Base-by-base conservation (phyloP, 106 monocot species). In the Hemerocallis citrina region DNA sequence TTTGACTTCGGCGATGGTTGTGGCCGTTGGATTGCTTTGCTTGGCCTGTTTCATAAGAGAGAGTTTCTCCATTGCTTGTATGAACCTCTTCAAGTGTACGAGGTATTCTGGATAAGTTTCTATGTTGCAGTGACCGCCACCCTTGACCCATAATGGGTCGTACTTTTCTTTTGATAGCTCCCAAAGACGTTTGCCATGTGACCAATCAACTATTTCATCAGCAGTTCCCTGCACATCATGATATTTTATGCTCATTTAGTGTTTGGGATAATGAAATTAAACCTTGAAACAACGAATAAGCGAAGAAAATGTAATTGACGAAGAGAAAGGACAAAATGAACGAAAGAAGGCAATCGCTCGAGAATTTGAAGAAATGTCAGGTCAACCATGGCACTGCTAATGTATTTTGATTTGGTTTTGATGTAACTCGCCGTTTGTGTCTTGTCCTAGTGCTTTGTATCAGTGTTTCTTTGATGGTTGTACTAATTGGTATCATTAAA, bases 51-150 rank as follows among this genome's bases (percentile, higher is more conserved):
- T 83, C 1, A 45, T 49, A 23, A 69, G 37, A 6, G 72, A 42
- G 54, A 72, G 77, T 57, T 86, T 89, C 72, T 94, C 94, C 94
- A 94, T 89, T 21, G 80, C 68, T 19, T 62, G 23, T 42, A 89
- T 74, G 56, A 86, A 95, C 44, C 81, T 89, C n/a, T 76, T 62
- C 58, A 95, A 44, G 44, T 95, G 89, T 62, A 77, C 89, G 68
- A 95, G 81, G 69, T 89, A 95, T 27, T 95, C 89, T 0, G 89
- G 94, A 59, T 83, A 95, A 3, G 89, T 78, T 61, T 95, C 94
- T 40, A 95, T 66, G 68, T 95, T 89, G 73, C 94, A 95, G 65
- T 95, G 94, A 2, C 89, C 94, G 0, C 94, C 94, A 1, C 94
- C 94, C 31, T 89, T 86, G 31, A 95, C 57, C 94, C 94, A 95